A percentile compares a stretch with the other conserved stretches of the same genome.
Conservation (phyloP, 78 protist genomes). For the Anaeramoeba flamelloides region DNA sequence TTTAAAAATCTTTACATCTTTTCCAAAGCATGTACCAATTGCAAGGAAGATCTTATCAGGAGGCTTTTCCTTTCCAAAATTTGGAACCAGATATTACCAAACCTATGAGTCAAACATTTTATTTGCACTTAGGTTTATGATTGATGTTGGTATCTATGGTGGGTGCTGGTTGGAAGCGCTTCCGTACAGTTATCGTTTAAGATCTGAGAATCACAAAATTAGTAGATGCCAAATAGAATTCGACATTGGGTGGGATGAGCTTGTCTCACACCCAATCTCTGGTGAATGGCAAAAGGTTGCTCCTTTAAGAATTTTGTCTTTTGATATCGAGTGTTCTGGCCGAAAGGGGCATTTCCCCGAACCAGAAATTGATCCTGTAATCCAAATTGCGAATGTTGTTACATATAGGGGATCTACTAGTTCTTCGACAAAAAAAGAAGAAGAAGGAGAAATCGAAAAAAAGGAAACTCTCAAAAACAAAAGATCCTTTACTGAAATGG, state of each 20-base stretch:
- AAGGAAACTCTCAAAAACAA: too few relatives aligned
- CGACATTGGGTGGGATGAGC: neutral
- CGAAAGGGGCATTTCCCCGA: slow-evolving; percentile 89
- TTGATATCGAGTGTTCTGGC: slow-evolving; percentile 95
- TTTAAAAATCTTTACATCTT: neutral
- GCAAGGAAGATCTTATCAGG: neutral
- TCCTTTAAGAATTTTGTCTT: slow-evolving; percentile 81
- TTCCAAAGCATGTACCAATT: neutral
- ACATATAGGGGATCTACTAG: neutral
- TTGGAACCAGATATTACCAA: neutral
- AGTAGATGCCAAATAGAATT: neutral
- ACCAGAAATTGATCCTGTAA: slow-evolving; percentile 88
- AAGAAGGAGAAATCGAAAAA: too few relatives aligned
- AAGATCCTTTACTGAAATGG: too few relatives aligned
- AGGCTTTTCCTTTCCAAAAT: neutral
- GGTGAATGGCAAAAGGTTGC: slow-evolving; percentile 66
- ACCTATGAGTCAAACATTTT: slow-evolving; percentile 83
- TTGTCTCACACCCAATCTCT: slow-evolving; percentile 9
- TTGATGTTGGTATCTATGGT: slow-evolving; percentile 39
- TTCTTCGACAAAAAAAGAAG: too few relatives aligned
- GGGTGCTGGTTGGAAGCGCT: neutral
- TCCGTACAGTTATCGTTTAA: neutral
- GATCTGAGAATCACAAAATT: neutral
- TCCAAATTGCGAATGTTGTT: slow-evolving; percentile 84
- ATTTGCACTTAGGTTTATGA: slow-evolving; percentile 78